phyloP scores from a whole-genome alignment of 2,329 filamentous ascomycete genomes.

The Claviceps pusilla region DNA sequence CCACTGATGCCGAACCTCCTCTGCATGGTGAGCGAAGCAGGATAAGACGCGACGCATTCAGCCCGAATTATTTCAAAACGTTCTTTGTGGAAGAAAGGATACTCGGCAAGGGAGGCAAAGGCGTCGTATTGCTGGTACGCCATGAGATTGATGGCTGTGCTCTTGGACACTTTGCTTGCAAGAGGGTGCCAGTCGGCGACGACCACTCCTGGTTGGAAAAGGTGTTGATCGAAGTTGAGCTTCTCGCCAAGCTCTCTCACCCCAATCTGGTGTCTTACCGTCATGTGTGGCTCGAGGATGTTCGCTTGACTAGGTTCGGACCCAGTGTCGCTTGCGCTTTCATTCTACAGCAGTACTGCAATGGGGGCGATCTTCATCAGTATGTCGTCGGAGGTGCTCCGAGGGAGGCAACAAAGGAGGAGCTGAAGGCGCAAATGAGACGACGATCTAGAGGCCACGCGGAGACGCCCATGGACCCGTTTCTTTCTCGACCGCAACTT shows the following conservation, averaged over 20 bases:
- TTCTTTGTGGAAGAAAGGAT: constrained; percentile 86
- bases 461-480: constrained; percentile 43
- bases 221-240: constrained; percentile 79
- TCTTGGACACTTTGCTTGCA: constrained; percentile 87
- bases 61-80: constrained; percentile 77
- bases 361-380: constrained; percentile 75
- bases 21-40: constrained; percentile 41
- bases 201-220: constrained; percentile 94
- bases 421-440: constrained; percentile 76
- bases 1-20: constrained; percentile 34
- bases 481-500: constrained; percentile 26
- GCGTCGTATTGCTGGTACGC: constrained; percentile 83
- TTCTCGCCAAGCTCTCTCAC: constrained; percentile 81
- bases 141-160: constrained; percentile 82
- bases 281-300: constrained; percentile 92
- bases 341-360: constrained; percentile 96
- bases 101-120: constrained; percentile 81
- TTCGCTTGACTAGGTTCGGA: constrained; percentile 68
- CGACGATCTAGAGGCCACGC: constrained; percentile 64
- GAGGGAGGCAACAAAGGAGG: constrained; percentile 57
- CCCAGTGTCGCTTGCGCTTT: constrained; percentile 90
- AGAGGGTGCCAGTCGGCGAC: constrained; percentile 87
- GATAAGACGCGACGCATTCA: constrained; percentile 78
- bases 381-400: constrained; percentile 62
- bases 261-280: constrained; percentile 93